Conservation (phyloP, 371 early-diverging fungal genomes). For the Mortierella sp. region DNA sequence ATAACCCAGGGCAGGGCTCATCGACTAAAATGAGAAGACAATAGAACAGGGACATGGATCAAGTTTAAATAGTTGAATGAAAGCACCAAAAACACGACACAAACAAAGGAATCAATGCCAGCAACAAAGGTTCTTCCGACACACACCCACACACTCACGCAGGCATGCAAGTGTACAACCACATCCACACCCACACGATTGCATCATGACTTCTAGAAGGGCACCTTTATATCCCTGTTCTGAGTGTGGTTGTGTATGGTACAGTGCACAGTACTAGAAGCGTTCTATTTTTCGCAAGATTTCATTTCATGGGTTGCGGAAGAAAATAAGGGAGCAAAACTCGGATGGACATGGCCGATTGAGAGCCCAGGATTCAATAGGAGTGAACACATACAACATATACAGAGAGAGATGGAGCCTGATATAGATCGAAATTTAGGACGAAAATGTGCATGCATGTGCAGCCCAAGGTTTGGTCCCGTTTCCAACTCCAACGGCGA, state of each 20-base stretch:
- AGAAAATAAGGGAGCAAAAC: constrained; percentile 25
- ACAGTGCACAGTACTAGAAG: neutral
- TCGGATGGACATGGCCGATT: constrained; percentile 4
- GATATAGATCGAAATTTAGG: constrained; percentile 8
- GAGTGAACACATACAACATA: neutral
- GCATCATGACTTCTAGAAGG: neutral
- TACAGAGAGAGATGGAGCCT: neutral
- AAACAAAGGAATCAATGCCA: neutral
- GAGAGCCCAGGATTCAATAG: constrained; percentile 12
- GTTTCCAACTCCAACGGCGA: neutral
- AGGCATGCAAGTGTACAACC: neutral
- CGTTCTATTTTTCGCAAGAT: constrained; percentile 11
- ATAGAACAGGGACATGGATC: neutral
- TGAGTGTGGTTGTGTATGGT: neutral
- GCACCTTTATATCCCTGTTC: neutral
- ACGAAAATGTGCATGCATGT: constrained; percentile 9
- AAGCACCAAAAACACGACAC: neutral
- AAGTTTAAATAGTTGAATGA: neutral
- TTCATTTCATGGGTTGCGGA: constrained; percentile 24
- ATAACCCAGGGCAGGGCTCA: neutral
- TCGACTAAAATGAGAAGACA: neutral
- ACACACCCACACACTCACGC: no score
- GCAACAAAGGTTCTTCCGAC: constrained; percentile 1
- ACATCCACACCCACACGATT: neutral
- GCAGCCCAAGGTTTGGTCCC: constrained; percentile 8